Evolutionary conservation across 441 rosid species (phyloP).

Genomic region (Isatis lusitanica): DNA sequence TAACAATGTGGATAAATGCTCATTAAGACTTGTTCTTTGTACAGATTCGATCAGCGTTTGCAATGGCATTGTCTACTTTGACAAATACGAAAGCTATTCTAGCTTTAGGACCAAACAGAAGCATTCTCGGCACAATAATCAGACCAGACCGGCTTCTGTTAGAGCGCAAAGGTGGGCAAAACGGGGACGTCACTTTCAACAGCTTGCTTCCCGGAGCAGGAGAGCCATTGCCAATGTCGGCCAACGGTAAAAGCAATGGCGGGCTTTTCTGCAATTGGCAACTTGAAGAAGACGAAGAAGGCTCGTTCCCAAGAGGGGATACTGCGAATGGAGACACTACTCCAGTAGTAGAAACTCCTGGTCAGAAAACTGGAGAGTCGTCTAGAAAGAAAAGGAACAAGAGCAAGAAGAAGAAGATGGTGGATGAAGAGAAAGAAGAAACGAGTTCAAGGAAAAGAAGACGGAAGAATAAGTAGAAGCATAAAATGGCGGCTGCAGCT

Average conservation of each 20-base stretch:
- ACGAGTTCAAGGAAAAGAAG: constrained; percentile 28
- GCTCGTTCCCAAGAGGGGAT: constrained; percentile 62
- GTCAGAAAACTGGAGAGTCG: constrained; percentile 55
- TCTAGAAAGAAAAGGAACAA: constrained; percentile 49
- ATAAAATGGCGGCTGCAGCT: not conserved
- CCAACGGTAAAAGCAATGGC: constrained; percentile 33
- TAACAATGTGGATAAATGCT: constrained; percentile 2
- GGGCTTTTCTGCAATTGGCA: constrained; percentile 80
- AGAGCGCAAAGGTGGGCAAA: constrained; percentile 76
- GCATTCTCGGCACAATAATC: constrained; percentile 93
- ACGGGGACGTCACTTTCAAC: constrained; percentile 63
- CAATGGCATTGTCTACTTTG: constrained; percentile 74
- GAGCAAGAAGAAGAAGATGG: constrained; percentile 44
- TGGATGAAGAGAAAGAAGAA: constrained; percentile 42
- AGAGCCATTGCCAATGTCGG: constrained; percentile 58
- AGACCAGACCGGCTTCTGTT: constrained; percentile 71
- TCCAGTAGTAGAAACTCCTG: constrained; percentile 40
- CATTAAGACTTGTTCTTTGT: not conserved
- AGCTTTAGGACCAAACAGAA: constrained; percentile 65
- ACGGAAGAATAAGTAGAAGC: constrained; percentile 16
- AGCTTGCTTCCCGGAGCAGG: constrained; percentile 88
- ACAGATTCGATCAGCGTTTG: constrained; percentile 87
- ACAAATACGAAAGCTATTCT: constrained; percentile 65
- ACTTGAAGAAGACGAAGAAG: constrained; percentile 70
- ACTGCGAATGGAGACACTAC: constrained; percentile 34